Evolutionary conservation across 2,329 filamentous ascomycete genomes (phyloP), one percentile per base, ranked within the genome.

Genomic region (Pyricularia sp.): DNA sequence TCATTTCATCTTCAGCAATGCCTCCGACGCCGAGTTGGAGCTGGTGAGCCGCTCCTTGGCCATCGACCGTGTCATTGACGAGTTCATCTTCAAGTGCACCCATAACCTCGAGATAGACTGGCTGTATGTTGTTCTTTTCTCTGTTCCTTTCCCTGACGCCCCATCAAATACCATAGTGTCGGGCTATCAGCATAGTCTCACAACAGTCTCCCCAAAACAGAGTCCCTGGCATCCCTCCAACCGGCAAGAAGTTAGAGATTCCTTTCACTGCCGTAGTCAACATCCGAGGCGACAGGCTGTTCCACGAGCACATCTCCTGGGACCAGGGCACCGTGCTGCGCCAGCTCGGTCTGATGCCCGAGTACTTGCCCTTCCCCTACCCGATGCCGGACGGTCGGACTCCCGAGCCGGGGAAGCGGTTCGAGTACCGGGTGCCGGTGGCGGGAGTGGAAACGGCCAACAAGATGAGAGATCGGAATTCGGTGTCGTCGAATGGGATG

Each of bases 1-100:
- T 71, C 86, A 93, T 74, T 94, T 94, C 78, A 89, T 94, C 73
- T 91, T 89, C 75, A 87, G 82, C 69, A 94, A 94, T 71, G 86
- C 91, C 0, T 81, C 81, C 0, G 90, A 93, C 71, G 88, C 89
- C 0, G 80, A 81, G 4, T 80, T 94, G 2, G 88, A 92, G 73
- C 84, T 93, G 0, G 82, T 93, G 36, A 91, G 88, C 70, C 85
- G 91, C 0, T 93, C 90, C 0, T 80, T 93, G 0, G 91, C 91
- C 0, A 84, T 89, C 0, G 90, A 94, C 73, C 84, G 91, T 0
- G 84, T 94, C 0, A 84, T 92, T 2, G 90, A 92, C 71, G 90
- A 92, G 74, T 91, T 92, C 71, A 81, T 91, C 23, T 87, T 86
- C 75, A 84, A 81, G 26, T 85, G 90, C 68, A 91, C 88, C 0